phyloP scores from a whole-genome alignment of 371 early-diverging fungal genomes.

The Haplosporangium sp. region DNA sequence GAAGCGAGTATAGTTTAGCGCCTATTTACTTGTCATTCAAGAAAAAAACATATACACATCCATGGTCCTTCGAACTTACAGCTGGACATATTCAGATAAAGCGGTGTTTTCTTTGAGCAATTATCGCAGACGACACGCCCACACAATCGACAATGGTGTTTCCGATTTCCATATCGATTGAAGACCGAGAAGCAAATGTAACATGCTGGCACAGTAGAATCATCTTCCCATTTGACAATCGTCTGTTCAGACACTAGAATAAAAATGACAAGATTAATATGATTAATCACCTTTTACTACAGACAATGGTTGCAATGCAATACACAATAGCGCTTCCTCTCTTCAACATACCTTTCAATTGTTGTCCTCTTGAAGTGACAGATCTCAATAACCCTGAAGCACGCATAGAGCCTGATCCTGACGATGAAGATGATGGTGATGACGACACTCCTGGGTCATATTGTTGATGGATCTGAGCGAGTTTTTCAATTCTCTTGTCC shows the following conservation, averaged over 20 bases:
- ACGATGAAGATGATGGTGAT: conserved; percentile 12
- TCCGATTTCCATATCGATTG: conserved; percentile 62
- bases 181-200: conserved; percentile 59
- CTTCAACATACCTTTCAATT: conserved; percentile 28
- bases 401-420: conserved; percentile 41
- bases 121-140: conserved; percentile 80
- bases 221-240: conserved; percentile 76
- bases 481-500: conserved; percentile 87
- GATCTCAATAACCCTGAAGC: conserved; percentile 51
- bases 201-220: conserved; percentile 62
- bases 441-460: conserved; percentile 23
- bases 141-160: conserved; percentile 86
- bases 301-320: no score
- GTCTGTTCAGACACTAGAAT: conserved; percentile 68
- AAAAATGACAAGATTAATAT: neutral
- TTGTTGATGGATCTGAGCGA: conserved; percentile 56
- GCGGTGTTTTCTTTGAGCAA: conserved; percentile 71
- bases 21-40: no score
- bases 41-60: no score
- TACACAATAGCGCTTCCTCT: conserved; percentile 1
- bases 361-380: conserved; percentile 43
- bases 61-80: conserved; percentile 48
- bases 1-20: neutral
- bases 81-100: conserved; percentile 66
- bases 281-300: neutral